phyloP scores from a whole-genome alignment of 345 rosid species.

The Lagerstroemia speciosa region DNA sequence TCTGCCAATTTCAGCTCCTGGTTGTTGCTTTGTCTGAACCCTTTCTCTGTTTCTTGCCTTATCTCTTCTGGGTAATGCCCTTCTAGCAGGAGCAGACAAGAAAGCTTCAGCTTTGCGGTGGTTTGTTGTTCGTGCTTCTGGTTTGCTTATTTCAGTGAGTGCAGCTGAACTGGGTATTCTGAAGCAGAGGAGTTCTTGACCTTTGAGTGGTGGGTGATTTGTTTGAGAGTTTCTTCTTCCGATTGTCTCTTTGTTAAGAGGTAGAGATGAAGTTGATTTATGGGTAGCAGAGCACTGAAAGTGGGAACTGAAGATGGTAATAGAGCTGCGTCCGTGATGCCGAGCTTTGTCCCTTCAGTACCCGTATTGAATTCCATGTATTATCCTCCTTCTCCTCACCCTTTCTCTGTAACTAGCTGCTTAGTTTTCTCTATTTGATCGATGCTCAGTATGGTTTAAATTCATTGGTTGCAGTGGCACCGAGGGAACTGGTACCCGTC shows the following conservation, averaged over 20 bases:
- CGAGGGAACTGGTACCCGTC: conserved; percentile 26
- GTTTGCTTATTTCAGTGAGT: background rate
- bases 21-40: background rate
- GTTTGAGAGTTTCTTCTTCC: background rate
- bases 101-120: background rate
- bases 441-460: background rate
- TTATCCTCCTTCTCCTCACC: background rate
- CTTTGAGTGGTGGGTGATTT: background rate
- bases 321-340: conserved; percentile 37
- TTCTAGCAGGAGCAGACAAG: background rate
- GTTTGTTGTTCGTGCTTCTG: background rate
- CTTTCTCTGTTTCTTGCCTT: background rate
- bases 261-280: conserved; percentile 25
- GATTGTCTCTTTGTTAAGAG: conserved; percentile 3
- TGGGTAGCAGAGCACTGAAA: conserved; percentile 33
- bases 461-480: conserved; percentile 29
- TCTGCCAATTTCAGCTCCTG: background rate
- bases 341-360: conserved; percentile 35
- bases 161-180: background rate
- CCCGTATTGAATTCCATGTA: conserved; percentile 41
- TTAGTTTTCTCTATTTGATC: background rate
- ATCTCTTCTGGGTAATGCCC: background rate
- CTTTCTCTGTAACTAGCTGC: background rate
- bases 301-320: conserved; percentile 28
- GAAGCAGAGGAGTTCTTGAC: too few species aligned